A percentile compares a stretch with the other conserved stretches of the same genome.
These are phyloP conservation scores for Lagenaria siceraria DNA, from an alignment of 306 rosid genomes.

Conservation along the genomic window DNA sequence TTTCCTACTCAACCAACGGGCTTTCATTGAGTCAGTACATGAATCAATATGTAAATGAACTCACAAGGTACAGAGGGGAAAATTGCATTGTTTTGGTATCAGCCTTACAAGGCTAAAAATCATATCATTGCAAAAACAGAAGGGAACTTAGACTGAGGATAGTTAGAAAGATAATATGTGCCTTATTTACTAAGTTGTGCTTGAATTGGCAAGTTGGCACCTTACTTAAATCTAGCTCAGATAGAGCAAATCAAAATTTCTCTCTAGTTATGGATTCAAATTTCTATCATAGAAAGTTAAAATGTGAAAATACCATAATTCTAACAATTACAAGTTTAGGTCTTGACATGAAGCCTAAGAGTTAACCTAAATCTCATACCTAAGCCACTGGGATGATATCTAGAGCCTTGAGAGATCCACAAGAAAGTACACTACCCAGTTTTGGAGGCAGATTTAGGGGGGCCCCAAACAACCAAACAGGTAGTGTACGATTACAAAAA, in stretches of 20 bases:
- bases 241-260: neutral
- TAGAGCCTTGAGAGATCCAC: neutral
- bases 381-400: neutral
- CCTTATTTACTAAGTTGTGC: neutral
- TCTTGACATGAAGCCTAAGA: neutral
- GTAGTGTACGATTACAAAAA: too few relatives aligned
- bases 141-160: neutral
- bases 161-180: neutral
- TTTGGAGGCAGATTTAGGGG: too few relatives aligned
- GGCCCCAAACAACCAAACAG: too few relatives aligned
- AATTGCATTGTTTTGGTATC: neutral
- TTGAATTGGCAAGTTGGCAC: neutral
- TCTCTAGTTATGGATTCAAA: neutral
- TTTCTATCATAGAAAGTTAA: neutral
- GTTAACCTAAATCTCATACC: neutral
- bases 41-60: neutral
- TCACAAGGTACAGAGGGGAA: neutral
- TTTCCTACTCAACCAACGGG: neutral
- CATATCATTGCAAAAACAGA: neutral
- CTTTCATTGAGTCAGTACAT: neutral
- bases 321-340: neutral
- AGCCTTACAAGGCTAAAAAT: neutral
- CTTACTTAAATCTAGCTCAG: neutral
- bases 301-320: neutral
- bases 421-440: too few relatives aligned